A percentile compares a stretch with the other conserved stretches of the same genome.
These are phyloP conservation scores for Gorgonomyces haynaldii DNA, from an alignment of 192 early-diverging fungal species.

Conservation along the genomic window DNA sequence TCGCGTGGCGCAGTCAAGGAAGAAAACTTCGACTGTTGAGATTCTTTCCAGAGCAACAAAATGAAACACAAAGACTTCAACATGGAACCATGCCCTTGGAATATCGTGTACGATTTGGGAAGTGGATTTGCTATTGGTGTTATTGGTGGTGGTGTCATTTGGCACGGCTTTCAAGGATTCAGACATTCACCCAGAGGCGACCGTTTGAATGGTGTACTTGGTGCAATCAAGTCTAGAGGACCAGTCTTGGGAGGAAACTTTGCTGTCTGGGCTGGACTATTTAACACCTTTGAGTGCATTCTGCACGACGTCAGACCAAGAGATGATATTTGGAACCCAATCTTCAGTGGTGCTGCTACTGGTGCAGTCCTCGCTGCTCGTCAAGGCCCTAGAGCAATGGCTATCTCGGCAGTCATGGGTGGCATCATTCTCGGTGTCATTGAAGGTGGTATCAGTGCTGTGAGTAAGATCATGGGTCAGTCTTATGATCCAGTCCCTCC, in stretches of 20 bases:
- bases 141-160: slow-evolving; percentile 87
- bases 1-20: not conserved
- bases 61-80: slow-evolving; percentile 21
- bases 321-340: slow-evolving; percentile 62
- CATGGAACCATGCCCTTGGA: slow-evolving; percentile 44
- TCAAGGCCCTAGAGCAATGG: slow-evolving; percentile 66
- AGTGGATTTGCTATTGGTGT: slow-evolving; percentile 87
- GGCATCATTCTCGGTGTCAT: slow-evolving; percentile 87
- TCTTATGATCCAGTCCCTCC: slow-evolving; percentile 45
- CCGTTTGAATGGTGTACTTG: slow-evolving; percentile 73
- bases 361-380: slow-evolving; percentile 91
- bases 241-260: slow-evolving; percentile 97
- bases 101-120: slow-evolving; percentile 43
- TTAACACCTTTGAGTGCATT: slow-evolving; percentile 93
- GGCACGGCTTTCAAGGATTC: slow-evolving; percentile 97
- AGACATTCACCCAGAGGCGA: slow-evolving; percentile 96
- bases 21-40: not conserved
- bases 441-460: slow-evolving; percentile 83
- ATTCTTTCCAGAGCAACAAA: not conserved
- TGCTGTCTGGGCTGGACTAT: slow-evolving; percentile 98
- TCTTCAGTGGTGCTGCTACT: slow-evolving; percentile 78
- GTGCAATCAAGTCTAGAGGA: slow-evolving; percentile 83
- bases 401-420: slow-evolving; percentile 80
- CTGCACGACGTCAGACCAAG: slow-evolving; percentile 88
- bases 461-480: slow-evolving; percentile 55